A percentile compares a stretch with the other conserved stretches of the same genome.
Conservation (phyloP, 441 rosid genomes). For the Jatropha multifida region DNA sequence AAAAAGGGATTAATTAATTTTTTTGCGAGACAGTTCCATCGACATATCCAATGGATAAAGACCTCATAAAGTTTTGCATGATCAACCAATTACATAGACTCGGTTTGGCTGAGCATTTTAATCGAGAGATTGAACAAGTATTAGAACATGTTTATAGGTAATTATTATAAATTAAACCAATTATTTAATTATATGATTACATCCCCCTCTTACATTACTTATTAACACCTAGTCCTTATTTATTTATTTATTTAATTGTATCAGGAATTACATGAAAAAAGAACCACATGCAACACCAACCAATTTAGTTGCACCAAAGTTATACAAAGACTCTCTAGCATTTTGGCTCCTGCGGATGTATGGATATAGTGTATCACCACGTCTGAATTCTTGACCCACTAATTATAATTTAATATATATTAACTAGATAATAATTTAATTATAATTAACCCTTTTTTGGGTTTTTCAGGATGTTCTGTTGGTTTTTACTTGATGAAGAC, state of each 20-base stretch:
- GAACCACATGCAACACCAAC: conserved; percentile 18
- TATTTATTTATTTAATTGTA: not conserved
- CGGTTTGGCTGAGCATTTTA: conserved; percentile 53
- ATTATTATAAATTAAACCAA: not conserved
- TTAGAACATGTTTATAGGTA: conserved; percentile 45
- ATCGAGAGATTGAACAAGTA: conserved; percentile 37
- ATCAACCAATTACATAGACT: conserved; percentile 45
- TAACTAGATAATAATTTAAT: too few species aligned
- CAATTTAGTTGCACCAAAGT: conserved; percentile 19
- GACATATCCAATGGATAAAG: conserved; percentile 45
- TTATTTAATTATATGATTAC: not conserved
- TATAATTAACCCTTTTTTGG: not conserved
- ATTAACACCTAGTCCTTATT: too few species aligned
- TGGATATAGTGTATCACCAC: conserved; percentile 46
- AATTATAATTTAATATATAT: not conserved
- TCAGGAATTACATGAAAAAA: conserved; percentile 35
- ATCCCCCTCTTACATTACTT: too few species aligned
- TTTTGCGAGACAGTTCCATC: conserved; percentile 41
- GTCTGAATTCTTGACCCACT: conserved; percentile 30
- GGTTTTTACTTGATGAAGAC: conserved; percentile 48
- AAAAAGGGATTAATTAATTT: not conserved
- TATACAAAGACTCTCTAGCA: conserved; percentile 51
- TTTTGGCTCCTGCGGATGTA: conserved; percentile 53
- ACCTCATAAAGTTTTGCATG: conserved; percentile 46
- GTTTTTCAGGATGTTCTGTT: conserved; percentile 48